A percentile compares a stretch with the other conserved stretches of the same genome.
Evolutionary conservation across 2,329 filamentous ascomycete genomes (phyloP).

Genomic region (Sporothrix luriei): DNA sequence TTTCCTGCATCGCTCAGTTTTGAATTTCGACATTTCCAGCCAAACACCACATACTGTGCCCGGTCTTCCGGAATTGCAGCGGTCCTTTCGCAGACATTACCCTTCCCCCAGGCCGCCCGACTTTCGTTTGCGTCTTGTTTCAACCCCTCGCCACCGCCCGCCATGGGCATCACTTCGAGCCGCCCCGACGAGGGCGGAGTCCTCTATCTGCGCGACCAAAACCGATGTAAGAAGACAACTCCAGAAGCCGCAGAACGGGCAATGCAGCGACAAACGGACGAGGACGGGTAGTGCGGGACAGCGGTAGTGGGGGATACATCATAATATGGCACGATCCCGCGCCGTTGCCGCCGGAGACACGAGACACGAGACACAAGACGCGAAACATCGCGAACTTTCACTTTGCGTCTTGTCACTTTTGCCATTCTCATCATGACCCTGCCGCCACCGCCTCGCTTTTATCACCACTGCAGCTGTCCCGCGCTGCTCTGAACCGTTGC

Average conservation of each 20-base stretch:
- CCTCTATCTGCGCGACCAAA: conserved; percentile 88
- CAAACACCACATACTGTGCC: background rate
- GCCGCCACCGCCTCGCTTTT: background rate
- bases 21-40: background rate
- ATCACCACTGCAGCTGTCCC: background rate
- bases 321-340: background rate
- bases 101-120: background rate
- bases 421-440: background rate
- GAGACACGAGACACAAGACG: background rate
- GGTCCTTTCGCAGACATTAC: background rate
- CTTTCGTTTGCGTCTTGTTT: conserved; percentile 10
- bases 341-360: background rate
- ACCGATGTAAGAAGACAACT: conserved; percentile 66
- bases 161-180: conserved; percentile 92
- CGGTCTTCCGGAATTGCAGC: background rate
- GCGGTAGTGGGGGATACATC: background rate
- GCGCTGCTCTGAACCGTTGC: background rate
- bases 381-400: conserved; percentile 11
- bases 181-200: conserved; percentile 78
- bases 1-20: conserved; percentile 7
- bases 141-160: conserved; percentile 38
- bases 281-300: background rate
- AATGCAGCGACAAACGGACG: background rate
- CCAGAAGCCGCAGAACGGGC: background rate
- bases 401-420: background rate